A percentile compares a stretch with the other conserved stretches of the same genome.
These are phyloP conservation scores for Anethum foeniculum DNA, from an alignment of 140 eudicot species.

Conservation along the genomic window DNA sequence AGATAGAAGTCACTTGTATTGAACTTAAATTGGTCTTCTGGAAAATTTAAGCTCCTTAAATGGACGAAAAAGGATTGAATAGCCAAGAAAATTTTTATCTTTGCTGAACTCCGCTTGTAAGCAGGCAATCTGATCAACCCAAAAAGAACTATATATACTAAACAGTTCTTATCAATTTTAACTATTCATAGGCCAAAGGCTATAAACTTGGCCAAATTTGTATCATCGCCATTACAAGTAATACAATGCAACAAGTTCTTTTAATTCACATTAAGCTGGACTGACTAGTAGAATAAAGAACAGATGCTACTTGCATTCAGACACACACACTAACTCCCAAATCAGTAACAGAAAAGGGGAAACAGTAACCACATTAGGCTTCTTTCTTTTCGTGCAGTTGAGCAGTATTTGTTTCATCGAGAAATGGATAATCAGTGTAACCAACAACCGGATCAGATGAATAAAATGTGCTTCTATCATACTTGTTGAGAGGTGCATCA, in stretches of 20 bases:
- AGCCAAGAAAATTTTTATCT: too few species aligned
- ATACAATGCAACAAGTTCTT: not conserved
- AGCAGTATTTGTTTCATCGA: conserved; percentile 5
- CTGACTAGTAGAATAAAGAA: not conserved
- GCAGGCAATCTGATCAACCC: too few species aligned
- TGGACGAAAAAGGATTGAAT: too few species aligned
- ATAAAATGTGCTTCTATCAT: conserved; percentile 9
- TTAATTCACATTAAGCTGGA: not conserved
- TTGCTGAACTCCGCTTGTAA: too few species aligned
- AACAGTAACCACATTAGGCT: too few species aligned
- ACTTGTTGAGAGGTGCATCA: conserved; percentile 15
- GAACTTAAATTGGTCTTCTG: too few species aligned
- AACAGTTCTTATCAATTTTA: too few species aligned
- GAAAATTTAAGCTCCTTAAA: too few species aligned
- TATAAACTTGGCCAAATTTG: not conserved
- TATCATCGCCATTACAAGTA: not conserved
- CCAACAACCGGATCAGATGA: conserved; percentile 13
- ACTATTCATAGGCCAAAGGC: not conserved
- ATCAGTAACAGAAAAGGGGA: too few species aligned
- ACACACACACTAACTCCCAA: too few species aligned
- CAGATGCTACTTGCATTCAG: not conserved
- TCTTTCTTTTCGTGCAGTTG: not conserved
- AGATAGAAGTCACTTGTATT: too few species aligned
- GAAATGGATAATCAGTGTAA: conserved; percentile 22
- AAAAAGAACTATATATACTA: too few species aligned